Percentiles rank a stretch among this genome's conserved stretches.
Conservation (phyloP, 1,284 basidiomycete genomes). For the Cutaneotrichosporon curvatum region DNA sequence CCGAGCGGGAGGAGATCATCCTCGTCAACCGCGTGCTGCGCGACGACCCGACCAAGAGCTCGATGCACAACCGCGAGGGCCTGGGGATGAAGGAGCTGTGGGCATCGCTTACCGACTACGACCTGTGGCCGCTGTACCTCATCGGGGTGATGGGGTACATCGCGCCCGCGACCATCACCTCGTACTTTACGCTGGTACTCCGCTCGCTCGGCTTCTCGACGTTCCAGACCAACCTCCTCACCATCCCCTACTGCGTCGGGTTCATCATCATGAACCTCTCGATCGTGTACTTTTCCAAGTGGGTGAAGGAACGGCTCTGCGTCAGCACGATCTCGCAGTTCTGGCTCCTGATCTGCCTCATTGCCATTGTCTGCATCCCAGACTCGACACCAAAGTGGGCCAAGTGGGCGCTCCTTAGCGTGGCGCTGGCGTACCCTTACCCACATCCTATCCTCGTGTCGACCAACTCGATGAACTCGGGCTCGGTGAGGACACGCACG, state of each 20-base stretch:
- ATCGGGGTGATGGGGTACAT: slow-evolving; percentile 20
- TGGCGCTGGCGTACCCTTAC: slow-evolving; percentile 19
- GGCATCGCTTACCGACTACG: slow-evolving; percentile 38
- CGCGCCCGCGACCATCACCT: slow-evolving; percentile 23
- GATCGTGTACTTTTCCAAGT: slow-evolving; percentile 22
- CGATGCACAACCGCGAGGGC: slow-evolving; percentile 48
- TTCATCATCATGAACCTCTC: slow-evolving; percentile 35
- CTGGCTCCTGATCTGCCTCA: slow-evolving; percentile 30
- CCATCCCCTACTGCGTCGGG: slow-evolving; percentile 32
- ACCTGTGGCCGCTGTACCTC: slow-evolving; percentile 46
- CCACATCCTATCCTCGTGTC: slow-evolving; percentile 29
- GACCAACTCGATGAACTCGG: slow-evolving; percentile 27
- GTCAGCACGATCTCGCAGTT: slow-evolving; percentile 14
- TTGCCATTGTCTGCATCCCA: slow-evolving; percentile 21
- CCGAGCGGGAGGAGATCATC: slow-evolving; percentile 46
- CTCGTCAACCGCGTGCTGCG: slow-evolving; percentile 48
- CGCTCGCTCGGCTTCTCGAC: slow-evolving; percentile 33
- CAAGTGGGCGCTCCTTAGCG: slow-evolving; percentile 15
- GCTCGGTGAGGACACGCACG: slow-evolving; percentile 34
- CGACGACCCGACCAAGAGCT: slow-evolving; percentile 46
- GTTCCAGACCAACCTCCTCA: slow-evolving; percentile 43
- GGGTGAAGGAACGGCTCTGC: slow-evolving; percentile 24
- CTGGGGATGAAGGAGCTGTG: slow-evolving; percentile 23
- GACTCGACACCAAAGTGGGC: slow-evolving; percentile 20
- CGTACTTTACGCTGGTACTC: slow-evolving; percentile 25